These are phyloP conservation scores for Trichosporon sp. DNA, from an alignment of 1,284 basidiomycete genomes.

Conservation along the genomic window DNA sequence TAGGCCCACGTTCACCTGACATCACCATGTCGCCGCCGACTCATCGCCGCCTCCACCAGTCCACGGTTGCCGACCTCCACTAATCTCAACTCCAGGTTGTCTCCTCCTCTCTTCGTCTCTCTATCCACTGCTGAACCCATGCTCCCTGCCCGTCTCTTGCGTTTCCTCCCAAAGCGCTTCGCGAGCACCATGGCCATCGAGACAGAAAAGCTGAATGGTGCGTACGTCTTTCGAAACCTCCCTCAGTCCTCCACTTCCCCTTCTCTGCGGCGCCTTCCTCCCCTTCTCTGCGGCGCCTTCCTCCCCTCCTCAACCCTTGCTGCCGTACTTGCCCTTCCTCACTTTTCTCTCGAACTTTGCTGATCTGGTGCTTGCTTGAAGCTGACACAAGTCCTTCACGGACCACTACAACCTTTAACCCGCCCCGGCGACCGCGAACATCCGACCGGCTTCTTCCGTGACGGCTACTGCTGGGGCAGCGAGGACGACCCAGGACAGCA, in stretches of 20 bases:
- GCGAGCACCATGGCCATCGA: constrained; percentile 39
- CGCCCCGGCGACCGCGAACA: constrained; percentile 29
- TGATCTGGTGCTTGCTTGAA: too few species aligned
- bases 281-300: too few species aligned
- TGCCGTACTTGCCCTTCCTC: too few species aligned
- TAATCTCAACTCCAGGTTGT: background rate
- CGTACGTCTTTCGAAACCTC: background rate
- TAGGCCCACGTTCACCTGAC: too few species aligned
- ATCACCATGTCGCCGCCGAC: too few species aligned
- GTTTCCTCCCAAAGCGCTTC: constrained; percentile 1
- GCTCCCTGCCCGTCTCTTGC: background rate
- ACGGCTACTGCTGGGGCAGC: constrained; percentile 42
- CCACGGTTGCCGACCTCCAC: background rate
- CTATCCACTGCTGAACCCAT: background rate
- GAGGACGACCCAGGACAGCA: constrained; percentile 37
- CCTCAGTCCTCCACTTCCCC: too few species aligned
- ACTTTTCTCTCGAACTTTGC: too few species aligned
- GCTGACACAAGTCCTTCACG: constrained; percentile 29
- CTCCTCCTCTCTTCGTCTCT: background rate
- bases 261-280: too few species aligned
- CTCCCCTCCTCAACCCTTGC: too few species aligned
- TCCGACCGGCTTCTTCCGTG: constrained; percentile 39
- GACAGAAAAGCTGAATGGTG: constrained; percentile 33
- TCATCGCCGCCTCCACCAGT: too few species aligned
- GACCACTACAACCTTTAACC: constrained; percentile 36